Evolutionary conservation across 495 filamentous ascomycete species (phyloP).

Genomic region (Cryomyces minteri): DNA sequence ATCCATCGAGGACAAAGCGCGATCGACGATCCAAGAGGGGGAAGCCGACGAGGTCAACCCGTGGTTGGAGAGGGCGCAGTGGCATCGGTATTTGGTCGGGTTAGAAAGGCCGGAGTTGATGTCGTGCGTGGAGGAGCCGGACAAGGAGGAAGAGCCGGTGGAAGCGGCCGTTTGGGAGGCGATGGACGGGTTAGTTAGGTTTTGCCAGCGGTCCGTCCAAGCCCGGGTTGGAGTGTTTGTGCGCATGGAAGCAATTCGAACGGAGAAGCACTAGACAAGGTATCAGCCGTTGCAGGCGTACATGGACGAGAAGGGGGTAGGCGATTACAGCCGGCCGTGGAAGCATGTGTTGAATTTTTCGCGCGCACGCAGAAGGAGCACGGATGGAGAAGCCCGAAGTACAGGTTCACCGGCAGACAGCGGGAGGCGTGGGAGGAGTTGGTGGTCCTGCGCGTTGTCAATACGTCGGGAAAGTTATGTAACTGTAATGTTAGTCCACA

Average conservation of each 20-base stretch:
- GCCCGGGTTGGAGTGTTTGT: not conserved
- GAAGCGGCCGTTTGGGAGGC: conserved; percentile 3
- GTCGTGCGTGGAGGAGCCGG: not conserved
- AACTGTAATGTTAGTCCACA: no score
- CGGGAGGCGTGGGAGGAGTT: not conserved
- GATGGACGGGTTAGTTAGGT: conserved; percentile 1
- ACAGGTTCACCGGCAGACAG: conserved; percentile 4
- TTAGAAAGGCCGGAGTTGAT: conserved; percentile 1
- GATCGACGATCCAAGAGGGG: not conserved
- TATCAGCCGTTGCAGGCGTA: not conserved
- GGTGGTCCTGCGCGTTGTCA: not conserved
- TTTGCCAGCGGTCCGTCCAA: conserved; percentile 1
- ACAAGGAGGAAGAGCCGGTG: not conserved
- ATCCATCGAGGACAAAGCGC: not conserved
- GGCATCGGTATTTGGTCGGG: conserved; percentile 3
- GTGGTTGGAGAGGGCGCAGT: conserved; percentile 4
- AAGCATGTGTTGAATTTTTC: conserved; percentile 9
- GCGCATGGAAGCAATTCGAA: not conserved
- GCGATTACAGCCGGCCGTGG: conserved; percentile 1
- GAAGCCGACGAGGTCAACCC: conserved; percentile 4
- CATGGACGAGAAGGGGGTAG: not conserved
- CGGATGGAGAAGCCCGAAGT: conserved; percentile 2
- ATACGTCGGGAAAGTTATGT: no score
- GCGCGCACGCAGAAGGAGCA: conserved; percentile 1
- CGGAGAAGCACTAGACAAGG: not conserved